These are phyloP conservation scores for Neospermospora avenae DNA, from an alignment of 2,329 filamentous ascomycete genomes.

Conservation along the genomic window DNA sequence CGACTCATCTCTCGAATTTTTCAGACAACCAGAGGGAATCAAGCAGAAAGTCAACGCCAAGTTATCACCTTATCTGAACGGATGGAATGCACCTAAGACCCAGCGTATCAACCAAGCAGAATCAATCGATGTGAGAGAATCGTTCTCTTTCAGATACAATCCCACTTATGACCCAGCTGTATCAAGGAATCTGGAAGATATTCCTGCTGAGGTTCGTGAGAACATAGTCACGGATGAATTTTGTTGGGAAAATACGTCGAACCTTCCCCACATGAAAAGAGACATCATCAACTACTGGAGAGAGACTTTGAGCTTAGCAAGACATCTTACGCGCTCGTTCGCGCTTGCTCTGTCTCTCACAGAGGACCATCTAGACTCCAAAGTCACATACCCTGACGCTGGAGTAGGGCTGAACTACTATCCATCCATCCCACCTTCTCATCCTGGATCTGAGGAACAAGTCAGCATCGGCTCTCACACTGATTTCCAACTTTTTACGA, in stretches of 20 bases:
- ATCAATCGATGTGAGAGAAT: constrained; percentile 11
- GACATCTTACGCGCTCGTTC: constrained; percentile 49
- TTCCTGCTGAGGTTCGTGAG: constrained; percentile 2
- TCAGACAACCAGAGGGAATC: constrained; percentile 32
- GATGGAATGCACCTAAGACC: constrained; percentile 11
- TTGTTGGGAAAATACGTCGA: constrained; percentile 39
- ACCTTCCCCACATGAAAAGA: constrained; percentile 33
- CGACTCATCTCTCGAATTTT: constrained; percentile 29
- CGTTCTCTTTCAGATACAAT: constrained; percentile 14
- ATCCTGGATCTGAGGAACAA: constrained; percentile 4
- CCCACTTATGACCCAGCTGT: constrained; percentile 9
- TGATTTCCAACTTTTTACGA: constrained; percentile 45
- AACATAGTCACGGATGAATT: constrained; percentile 6
- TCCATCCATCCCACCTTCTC: constrained; percentile 21
- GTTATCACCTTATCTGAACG: constrained; percentile 5
- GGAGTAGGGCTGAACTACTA: constrained; percentile 37
- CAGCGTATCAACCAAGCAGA: constrained; percentile 13
- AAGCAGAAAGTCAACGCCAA: constrained; percentile 36
- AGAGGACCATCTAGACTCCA: constrained; percentile 50
- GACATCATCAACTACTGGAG: constrained; percentile 35
- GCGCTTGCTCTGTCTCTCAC: constrained; percentile 50
- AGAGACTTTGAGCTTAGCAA: constrained; percentile 40
- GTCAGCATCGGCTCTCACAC: constrained; percentile 41
- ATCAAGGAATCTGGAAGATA: neutral
- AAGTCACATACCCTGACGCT: constrained; percentile 46